Conservation (phyloP, 73 alveolate species). For the Stentor roeselii region DNA sequence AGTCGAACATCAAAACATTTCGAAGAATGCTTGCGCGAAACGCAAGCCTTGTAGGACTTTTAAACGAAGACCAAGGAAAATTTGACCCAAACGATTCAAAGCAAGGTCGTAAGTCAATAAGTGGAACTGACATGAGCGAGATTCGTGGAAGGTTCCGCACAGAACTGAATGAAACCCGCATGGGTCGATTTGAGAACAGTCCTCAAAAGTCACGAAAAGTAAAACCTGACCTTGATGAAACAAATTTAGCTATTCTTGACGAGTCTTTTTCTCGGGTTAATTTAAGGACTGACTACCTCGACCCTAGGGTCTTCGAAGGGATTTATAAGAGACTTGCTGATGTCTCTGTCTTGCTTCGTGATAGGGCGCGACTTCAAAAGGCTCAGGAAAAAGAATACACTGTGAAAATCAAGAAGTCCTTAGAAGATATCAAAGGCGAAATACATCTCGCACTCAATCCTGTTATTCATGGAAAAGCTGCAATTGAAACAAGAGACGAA, state of each 20-base stretch:
- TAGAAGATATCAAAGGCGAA: neutral
- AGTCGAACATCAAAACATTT: neutral
- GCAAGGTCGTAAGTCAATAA: no score
- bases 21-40: neutral
- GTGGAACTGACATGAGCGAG: no score
- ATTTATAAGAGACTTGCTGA: neutral
- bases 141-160: no score
- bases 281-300: no score
- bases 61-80: neutral
- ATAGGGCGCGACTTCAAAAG: neutral
- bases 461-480: neutral
- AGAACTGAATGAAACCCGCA: no score
- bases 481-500: neutral
- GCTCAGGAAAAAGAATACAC: neutral
- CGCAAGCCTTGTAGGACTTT: neutral
- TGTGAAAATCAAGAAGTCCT: neutral
- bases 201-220: no score
- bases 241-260: no score
- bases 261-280: no score
- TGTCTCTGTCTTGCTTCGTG: neutral
- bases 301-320: conserved; percentile 26
- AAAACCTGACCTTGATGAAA: no score
- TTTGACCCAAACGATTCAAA: neutral
- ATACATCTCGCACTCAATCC: neutral
- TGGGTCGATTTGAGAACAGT: no score